Evolutionary conservation across 2,329 filamentous ascomycete species (phyloP).

Genomic region (Claviceps capensis): DNA sequence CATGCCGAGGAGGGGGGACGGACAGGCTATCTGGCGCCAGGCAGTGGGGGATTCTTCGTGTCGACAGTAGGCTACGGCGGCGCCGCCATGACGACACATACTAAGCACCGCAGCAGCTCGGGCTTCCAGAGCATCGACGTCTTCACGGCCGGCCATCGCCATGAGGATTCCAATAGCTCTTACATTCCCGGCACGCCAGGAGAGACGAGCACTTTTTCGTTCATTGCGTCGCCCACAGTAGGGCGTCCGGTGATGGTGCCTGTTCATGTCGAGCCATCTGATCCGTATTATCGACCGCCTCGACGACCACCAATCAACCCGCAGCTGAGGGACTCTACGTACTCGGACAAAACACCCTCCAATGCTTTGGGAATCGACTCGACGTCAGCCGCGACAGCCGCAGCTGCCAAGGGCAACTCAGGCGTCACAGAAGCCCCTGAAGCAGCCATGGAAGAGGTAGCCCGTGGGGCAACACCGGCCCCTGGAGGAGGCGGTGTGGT

Average conservation of each 20-base stretch:
- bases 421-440: constrained; percentile 19
- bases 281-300: constrained; percentile 84
- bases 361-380: constrained; percentile 18
- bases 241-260: constrained; percentile 31
- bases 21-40: constrained; percentile 38
- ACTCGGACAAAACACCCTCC: constrained; percentile 16
- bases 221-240: constrained; percentile 44
- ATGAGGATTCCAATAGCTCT: constrained; percentile 46
- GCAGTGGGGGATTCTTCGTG: constrained; percentile 39
- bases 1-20: constrained; percentile 49
- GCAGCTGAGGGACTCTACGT: constrained; percentile 31
- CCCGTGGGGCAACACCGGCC: constrained; percentile 30
- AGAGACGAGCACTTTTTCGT: constrained; percentile 59
- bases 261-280: constrained; percentile 39
- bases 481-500: constrained; percentile 20
- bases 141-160: constrained; percentile 30
- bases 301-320: constrained; percentile 54
- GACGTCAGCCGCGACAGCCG: constrained; percentile 13
- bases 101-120: constrained; percentile 39
- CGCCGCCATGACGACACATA: constrained; percentile 22
- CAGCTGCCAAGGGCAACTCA: background rate
- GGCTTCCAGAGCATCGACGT: constrained; percentile 37
- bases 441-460: constrained; percentile 23
- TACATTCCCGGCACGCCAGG: constrained; percentile 62
- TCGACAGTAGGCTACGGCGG: constrained; percentile 45